These are phyloP conservation scores for Aspergillus caelatus DNA, from an alignment of 2,329 filamentous ascomycete genomes.

Conservation along the genomic window DNA sequence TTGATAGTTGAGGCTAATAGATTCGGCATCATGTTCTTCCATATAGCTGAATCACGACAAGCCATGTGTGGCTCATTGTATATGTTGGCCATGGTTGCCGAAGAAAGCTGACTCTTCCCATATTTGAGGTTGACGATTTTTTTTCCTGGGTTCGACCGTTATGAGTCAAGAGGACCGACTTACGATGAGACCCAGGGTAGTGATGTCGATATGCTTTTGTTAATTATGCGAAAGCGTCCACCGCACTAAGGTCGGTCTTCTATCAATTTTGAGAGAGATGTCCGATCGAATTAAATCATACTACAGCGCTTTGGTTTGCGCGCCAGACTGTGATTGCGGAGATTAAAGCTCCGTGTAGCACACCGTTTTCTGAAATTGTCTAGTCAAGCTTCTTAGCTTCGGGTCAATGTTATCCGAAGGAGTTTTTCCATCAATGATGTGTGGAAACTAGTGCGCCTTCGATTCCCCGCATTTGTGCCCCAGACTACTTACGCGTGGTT, in stretches of 20 bases:
- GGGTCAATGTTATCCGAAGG: constrained; percentile 22
- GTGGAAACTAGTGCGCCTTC: constrained; percentile 10
- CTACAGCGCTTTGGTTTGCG: neutral
- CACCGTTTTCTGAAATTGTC: neutral
- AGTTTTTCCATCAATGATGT: constrained; percentile 21
- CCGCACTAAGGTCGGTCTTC: too few relatives aligned
- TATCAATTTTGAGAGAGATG: too few relatives aligned
- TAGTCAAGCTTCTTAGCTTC: constrained; percentile 5
- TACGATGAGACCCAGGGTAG: too few relatives aligned
- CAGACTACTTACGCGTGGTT: constrained; percentile 3
- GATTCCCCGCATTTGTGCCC: constrained; percentile 18
- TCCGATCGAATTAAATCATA: neutral
- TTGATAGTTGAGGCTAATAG: neutral
- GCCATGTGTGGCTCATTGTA: neutral
- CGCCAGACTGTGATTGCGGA: neutral
- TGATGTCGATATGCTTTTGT: too few relatives aligned
- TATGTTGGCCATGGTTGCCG: too few relatives aligned
- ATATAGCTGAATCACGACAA: neutral
- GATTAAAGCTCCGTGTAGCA: neutral
- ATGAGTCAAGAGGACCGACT: too few relatives aligned
- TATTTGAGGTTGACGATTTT: too few relatives aligned
- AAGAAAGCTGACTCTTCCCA: too few relatives aligned
- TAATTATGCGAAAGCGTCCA: too few relatives aligned
- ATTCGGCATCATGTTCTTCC: neutral
- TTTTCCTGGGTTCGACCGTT: too few relatives aligned